Evolutionary conservation across 495 filamentous ascomycete species (phyloP).

Genomic region (Tuber magnatum): DNA sequence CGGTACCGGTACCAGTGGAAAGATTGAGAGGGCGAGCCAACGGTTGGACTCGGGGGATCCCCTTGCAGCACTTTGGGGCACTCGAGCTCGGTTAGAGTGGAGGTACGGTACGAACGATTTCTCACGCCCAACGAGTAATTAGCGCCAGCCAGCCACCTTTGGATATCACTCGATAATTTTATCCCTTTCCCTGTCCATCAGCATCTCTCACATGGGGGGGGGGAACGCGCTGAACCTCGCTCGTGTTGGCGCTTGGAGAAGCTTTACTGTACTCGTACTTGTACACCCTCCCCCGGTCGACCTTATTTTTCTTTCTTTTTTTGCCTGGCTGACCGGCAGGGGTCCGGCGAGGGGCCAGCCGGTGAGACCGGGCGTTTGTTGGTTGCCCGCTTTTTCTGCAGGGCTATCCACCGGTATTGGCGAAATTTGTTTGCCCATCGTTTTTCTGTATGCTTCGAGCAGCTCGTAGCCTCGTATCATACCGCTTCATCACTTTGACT

Average conservation of each 20-base stretch:
- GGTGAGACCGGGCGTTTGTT: neutral
- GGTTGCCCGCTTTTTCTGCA: neutral
- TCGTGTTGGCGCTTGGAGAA: neutral
- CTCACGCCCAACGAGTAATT: neutral
- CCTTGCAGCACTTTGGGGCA: neutral
- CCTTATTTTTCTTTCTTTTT: neutral
- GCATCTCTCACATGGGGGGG: neutral
- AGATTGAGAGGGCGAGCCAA: neutral
- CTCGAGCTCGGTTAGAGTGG: neutral
- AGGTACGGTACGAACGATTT: neutral
- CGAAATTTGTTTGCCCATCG: neutral
- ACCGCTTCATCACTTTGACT: neutral
- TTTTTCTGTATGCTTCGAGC: neutral
- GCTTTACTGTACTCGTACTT: neutral
- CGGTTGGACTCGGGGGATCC: neutral
- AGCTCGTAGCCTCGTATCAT: too few species aligned
- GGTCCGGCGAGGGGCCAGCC: neutral
- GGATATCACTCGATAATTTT: neutral
- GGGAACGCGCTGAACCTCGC: neutral
- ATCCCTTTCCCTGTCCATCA: neutral
- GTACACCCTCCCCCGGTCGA: neutral
- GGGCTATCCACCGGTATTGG: neutral
- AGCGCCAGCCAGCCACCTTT: neutral
- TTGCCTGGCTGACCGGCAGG: neutral
- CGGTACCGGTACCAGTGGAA: neutral